These are phyloP conservation scores for Pleurotus tuoliensis DNA, from an alignment of 768 basidiomycete species.

Conservation along the genomic window DNA sequence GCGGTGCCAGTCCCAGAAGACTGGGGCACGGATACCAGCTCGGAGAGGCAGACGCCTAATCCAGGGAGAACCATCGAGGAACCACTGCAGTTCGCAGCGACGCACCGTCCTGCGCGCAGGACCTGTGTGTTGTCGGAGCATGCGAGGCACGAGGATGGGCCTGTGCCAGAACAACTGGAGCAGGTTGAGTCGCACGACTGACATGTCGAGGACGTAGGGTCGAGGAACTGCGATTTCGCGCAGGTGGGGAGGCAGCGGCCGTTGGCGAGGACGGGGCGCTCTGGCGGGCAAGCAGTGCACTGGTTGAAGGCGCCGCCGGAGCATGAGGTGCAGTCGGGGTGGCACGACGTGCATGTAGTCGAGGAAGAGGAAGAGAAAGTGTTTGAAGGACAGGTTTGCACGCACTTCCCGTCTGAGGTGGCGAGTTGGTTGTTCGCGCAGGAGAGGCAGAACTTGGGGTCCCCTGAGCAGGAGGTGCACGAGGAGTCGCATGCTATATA, in stretches of 20 bases:
- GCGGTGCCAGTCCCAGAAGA: no score
- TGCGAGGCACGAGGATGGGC: no score
- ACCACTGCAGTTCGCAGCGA: no score
- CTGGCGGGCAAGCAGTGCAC: slow-evolving; percentile 66
- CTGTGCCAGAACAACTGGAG: no score
- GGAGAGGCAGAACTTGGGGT: slow-evolving; percentile 66
- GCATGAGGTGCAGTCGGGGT: slow-evolving; percentile 80
- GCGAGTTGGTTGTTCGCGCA: slow-evolving; percentile 68
- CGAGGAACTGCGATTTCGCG: slow-evolving; percentile 64
- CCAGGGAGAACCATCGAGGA: no score
- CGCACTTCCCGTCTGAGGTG: slow-evolving; percentile 62
- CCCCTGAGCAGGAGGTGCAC: slow-evolving; percentile 71
- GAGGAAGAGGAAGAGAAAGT: slow-evolving; percentile 53
- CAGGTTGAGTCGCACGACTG: no score
- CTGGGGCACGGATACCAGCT: no score
- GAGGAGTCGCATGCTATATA: slow-evolving; percentile 62
- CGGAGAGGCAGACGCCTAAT: no score
- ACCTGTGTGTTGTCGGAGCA: no score
- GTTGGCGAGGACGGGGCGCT: slow-evolving; percentile 67
- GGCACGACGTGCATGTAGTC: slow-evolving; percentile 67
- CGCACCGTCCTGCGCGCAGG: no score
- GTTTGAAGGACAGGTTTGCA: slow-evolving; percentile 64
- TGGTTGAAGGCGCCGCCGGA: slow-evolving; percentile 68
- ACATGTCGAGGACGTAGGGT: slow-evolving; percentile 37
- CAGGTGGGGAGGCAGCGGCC: slow-evolving; percentile 80